Percentiles rank a stretch among this genome's conserved stretches.
Conservation (phyloP, 2,329 filamentous ascomycete species). For the Pyrenophora tritici-repentis region DNA sequence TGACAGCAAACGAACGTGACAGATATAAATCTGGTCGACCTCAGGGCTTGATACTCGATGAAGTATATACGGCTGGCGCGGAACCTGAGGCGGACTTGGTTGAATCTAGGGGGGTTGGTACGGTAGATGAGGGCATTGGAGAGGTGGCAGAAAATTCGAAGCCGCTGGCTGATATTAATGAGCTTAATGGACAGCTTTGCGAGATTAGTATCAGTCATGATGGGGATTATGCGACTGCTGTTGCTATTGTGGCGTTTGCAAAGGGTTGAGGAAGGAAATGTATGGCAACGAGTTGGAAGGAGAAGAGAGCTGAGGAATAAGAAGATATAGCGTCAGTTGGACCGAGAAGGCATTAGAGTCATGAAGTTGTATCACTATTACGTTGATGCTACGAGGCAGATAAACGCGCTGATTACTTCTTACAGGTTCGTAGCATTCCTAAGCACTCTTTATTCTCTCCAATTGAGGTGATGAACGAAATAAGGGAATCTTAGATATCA, state of each 20-base stretch:
- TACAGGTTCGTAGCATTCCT: too few relatives aligned
- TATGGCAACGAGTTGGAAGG: neutral
- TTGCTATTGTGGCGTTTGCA: slow-evolving; percentile 60
- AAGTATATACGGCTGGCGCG: neutral
- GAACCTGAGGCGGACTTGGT: neutral
- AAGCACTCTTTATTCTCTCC: too few relatives aligned
- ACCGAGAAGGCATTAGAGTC: too few relatives aligned
- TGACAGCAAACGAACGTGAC: slow-evolving; percentile 1
- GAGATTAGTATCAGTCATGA: slow-evolving; percentile 87
- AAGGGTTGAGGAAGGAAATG: neutral
- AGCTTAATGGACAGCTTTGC: slow-evolving; percentile 58
- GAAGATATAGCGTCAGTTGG: too few relatives aligned
- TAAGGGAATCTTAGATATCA: too few relatives aligned
- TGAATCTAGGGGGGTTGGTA: neutral
- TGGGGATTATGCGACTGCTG: slow-evolving; percentile 75
- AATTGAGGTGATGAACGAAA: too few relatives aligned
- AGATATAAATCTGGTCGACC: slow-evolving; percentile 26
- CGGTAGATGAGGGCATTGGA: slow-evolving; percentile 2
- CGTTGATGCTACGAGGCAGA: too few relatives aligned
- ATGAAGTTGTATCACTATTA: too few relatives aligned
- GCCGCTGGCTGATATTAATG: slow-evolving; percentile 7
- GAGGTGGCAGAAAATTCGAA: neutral
- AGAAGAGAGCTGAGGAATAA: too few relatives aligned
- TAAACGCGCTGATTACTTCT: too few relatives aligned
- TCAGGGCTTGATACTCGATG: slow-evolving; percentile 35